phyloP scores from a whole-genome alignment of 345 rosid genomes.

The Gossypium stocksii region DNA sequence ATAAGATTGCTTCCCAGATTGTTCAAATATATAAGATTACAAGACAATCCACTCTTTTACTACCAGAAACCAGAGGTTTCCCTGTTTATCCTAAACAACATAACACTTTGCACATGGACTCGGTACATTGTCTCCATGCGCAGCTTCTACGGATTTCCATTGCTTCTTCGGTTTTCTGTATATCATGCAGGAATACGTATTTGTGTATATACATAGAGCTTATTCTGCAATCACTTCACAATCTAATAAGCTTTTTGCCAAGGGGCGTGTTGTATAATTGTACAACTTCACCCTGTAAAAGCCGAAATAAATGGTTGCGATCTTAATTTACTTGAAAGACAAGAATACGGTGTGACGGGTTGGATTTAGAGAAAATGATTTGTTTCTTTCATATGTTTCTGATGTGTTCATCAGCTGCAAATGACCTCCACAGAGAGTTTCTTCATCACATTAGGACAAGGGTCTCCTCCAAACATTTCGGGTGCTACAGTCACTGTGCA shows the following conservation, averaged over 20 bases:
- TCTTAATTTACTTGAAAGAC: conserved; percentile 18
- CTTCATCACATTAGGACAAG: conserved; percentile 86
- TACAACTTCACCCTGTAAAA: conserved; percentile 67
- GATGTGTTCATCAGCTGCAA: conserved; percentile 48
- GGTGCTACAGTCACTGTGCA: conserved; percentile 96
- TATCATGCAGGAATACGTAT: conserved; percentile 13
- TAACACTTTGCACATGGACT: conserved; percentile 60
- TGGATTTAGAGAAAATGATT: conserved; percentile 20
- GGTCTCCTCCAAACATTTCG: conserved; percentile 94
- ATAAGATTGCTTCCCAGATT: conserved; percentile 25
- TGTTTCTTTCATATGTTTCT: conserved; percentile 12
- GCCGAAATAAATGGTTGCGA: conserved; percentile 31
- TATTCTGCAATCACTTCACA: conserved; percentile 36
- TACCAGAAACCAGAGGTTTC: conserved; percentile 47
- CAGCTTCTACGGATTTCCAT: conserved; percentile 24
- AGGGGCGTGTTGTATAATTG: conserved; percentile 58
- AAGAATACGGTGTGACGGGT: conserved; percentile 17
- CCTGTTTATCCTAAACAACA: conserved; percentile 21
- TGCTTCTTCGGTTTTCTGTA: conserved; percentile 14
- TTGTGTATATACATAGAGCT: conserved; percentile 20
- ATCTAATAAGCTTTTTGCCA: conserved; percentile 25
- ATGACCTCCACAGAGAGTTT: conserved; percentile 86
- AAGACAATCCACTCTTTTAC: conserved; percentile 7
- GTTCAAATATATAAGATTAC: conserved; percentile 8
- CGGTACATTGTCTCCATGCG: conserved; percentile 49